A percentile compares a stretch with the other conserved stretches of the same genome.
Conservation (phyloP, 2,329 filamentous ascomycete genomes). For the Kalmusia sp. region DNA sequence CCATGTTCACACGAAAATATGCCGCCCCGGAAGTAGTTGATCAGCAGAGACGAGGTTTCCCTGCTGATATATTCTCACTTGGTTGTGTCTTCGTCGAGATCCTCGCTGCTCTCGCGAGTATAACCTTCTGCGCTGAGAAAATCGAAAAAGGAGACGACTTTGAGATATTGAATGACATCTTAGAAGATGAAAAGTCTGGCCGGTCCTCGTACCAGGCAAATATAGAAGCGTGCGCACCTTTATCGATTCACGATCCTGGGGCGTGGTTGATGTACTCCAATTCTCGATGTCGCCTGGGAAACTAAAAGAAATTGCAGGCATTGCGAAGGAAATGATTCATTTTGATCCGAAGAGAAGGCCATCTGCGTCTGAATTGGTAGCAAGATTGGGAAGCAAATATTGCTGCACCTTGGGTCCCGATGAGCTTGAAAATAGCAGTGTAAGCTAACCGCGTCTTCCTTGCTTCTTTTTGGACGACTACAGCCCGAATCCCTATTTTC, state of each 20-base stretch:
- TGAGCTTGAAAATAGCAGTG: too few species aligned
- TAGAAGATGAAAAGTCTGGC: too few species aligned
- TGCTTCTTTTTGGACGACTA: too few species aligned
- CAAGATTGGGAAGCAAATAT: not conserved
- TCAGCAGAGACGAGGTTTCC: conserved; percentile 18
- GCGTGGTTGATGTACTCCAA: too few species aligned
- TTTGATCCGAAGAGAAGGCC: not conserved
- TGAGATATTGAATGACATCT: not conserved
- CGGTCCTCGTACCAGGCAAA: too few species aligned
- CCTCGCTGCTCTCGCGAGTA: not conserved
- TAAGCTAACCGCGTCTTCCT: too few species aligned
- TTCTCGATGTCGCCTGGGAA: too few species aligned
- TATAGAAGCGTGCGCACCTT: too few species aligned
- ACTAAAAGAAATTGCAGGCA: not conserved
- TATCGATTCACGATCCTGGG: too few species aligned
- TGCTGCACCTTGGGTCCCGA: not conserved
- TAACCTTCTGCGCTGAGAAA: not conserved
- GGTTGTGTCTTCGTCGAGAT: conserved; percentile 35
- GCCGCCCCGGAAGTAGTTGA: conserved; percentile 31
- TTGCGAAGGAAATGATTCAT: not conserved
- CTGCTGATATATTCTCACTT: conserved; percentile 31
- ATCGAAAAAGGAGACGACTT: not conserved
- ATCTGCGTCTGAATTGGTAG: not conserved
- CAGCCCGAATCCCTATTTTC: too few species aligned
- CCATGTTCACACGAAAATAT: conserved; percentile 25